These are phyloP conservation scores for Exophiala xenobiotica DNA, from an alignment of 2,329 filamentous ascomycete species.

Conservation along the genomic window DNA sequence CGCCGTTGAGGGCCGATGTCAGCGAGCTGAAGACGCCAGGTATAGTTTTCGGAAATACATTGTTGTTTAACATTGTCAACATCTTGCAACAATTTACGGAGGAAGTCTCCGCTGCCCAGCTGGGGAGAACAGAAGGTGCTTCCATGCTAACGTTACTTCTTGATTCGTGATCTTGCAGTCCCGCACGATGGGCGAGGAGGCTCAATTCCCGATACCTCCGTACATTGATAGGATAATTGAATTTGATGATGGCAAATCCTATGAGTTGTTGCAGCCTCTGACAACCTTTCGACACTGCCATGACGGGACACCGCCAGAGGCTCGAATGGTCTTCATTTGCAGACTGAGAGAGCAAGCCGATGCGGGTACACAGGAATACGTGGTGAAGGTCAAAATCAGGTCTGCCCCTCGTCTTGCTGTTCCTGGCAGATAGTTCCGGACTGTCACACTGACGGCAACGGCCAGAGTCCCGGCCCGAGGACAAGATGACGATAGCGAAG, in stretches of 20 bases:
- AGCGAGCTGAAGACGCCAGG: background rate
- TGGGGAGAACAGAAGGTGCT: background rate
- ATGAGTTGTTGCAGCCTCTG: constrained; percentile 22
- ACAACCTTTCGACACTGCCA: constrained; percentile 28
- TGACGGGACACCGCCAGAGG: constrained; percentile 26
- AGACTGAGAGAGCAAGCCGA: constrained; percentile 1
- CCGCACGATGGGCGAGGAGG: background rate
- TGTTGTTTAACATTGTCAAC: background rate
- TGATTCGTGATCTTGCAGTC: background rate
- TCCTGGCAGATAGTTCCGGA: too few relatives aligned
- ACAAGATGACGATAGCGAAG: constrained; percentile 8
- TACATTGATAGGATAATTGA: constrained; percentile 22
- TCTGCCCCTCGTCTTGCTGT: constrained; percentile 2
- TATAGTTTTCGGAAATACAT: background rate
- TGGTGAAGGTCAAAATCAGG: constrained; percentile 30
- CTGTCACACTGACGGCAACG: too few relatives aligned
- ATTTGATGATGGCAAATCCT: constrained; percentile 18
- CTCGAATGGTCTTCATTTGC: constrained; percentile 27
- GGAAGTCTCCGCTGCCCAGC: background rate
- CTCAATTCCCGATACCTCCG: constrained; percentile 4
- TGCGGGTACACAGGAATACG: constrained; percentile 12
- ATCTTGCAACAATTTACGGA: background rate
- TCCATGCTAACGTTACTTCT: background rate
- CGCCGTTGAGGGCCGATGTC: background rate
- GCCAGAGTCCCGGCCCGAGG: constrained; percentile 17